A percentile compares a stretch with the other conserved stretches of the same genome.
Evolutionary conservation across 768 basidiomycete genomes (phyloP).

Genomic region (Kockovaella imperatae): DNA sequence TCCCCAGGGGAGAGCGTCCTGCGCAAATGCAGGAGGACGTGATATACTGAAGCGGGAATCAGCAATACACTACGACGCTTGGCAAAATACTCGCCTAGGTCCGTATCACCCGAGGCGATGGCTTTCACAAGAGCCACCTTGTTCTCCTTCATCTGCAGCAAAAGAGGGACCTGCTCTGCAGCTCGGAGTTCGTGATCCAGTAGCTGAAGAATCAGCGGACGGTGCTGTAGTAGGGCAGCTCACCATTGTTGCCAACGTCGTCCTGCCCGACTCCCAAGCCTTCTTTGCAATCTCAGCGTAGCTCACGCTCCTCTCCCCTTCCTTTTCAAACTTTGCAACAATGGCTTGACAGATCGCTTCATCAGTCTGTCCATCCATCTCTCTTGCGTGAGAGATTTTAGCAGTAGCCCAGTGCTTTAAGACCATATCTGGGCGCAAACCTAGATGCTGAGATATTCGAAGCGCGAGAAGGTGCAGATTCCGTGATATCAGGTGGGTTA

Average conservation of each 20-base stretch:
- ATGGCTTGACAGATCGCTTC: constrained; percentile 72
- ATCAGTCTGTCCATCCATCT: constrained; percentile 57
- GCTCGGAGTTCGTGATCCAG: constrained; percentile 84
- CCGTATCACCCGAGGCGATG: constrained; percentile 88
- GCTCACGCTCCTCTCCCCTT: constrained; percentile 65
- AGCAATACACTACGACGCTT: neutral
- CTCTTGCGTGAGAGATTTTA: constrained; percentile 69
- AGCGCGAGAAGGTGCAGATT: constrained; percentile 87
- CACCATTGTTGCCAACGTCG: constrained; percentile 76
- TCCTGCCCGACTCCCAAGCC: constrained; percentile 82
- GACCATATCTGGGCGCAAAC: constrained; percentile 74
- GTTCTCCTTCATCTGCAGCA: constrained; percentile 91
- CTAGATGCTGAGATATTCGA: constrained; percentile 75
- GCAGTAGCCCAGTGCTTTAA: constrained; percentile 93
- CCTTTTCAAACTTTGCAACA: constrained; percentile 78
- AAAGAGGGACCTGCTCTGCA: constrained; percentile 86
- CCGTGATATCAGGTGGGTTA: constrained; percentile 72
- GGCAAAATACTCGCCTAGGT: constrained; percentile 60
- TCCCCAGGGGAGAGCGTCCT: constrained; percentile 74
- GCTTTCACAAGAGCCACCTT: constrained; percentile 77
- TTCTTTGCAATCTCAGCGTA: constrained; percentile 91
- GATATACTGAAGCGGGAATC: constrained; percentile 60
- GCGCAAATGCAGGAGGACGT: constrained; percentile 81
- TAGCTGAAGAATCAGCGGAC: constrained; percentile 50
- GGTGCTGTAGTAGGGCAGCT: constrained; percentile 2